Conservation (phyloP, 2,329 filamentous ascomycete species). For the Apiospora saccharicola region DNA sequence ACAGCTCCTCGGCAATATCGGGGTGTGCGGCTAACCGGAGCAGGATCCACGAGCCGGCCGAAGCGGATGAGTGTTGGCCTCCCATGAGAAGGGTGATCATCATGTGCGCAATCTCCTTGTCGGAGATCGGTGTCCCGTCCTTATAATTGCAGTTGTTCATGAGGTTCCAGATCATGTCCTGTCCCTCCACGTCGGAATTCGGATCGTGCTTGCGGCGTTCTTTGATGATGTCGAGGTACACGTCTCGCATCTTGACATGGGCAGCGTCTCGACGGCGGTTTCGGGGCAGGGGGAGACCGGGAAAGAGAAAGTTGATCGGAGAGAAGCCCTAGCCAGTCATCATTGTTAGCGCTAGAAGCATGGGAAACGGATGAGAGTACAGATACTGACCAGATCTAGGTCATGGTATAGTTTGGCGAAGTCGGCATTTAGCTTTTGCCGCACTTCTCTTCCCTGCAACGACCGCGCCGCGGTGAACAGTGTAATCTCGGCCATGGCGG, state of each 20-base stretch:
- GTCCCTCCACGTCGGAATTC: constrained; percentile 57
- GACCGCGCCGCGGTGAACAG: constrained; percentile 80
- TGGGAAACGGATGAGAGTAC: not conserved
- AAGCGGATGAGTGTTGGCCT: constrained; percentile 81
- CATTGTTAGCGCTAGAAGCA: not conserved
- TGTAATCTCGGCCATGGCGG: constrained; percentile 77
- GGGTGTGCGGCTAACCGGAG: constrained; percentile 75
- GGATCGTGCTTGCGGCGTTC: constrained; percentile 60
- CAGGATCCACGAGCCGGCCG: constrained; percentile 80
- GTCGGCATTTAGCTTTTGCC: constrained; percentile 71
- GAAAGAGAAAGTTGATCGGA: constrained; percentile 83
- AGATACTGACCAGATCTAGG: constrained; percentile 58
- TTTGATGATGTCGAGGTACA: constrained; percentile 76
- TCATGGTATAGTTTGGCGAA: constrained; percentile 82
- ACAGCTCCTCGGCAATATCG: constrained; percentile 73
- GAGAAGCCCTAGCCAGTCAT: constrained; percentile 66
- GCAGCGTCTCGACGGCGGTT: constrained; percentile 77
- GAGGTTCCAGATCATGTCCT: constrained; percentile 81
- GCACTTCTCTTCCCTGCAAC: constrained; percentile 79
- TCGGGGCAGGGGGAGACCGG: constrained; percentile 78
- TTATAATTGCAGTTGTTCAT: constrained; percentile 80
- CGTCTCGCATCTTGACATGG: constrained; percentile 72
- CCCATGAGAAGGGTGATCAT: constrained; percentile 89
- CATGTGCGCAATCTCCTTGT: constrained; percentile 82
- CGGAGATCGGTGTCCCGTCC: constrained; percentile 71